These are phyloP conservation scores for Sporisorium iseilematis-ciliati DNA, from an alignment of 1,284 basidiomycete genomes.

Conservation along the genomic window DNA sequence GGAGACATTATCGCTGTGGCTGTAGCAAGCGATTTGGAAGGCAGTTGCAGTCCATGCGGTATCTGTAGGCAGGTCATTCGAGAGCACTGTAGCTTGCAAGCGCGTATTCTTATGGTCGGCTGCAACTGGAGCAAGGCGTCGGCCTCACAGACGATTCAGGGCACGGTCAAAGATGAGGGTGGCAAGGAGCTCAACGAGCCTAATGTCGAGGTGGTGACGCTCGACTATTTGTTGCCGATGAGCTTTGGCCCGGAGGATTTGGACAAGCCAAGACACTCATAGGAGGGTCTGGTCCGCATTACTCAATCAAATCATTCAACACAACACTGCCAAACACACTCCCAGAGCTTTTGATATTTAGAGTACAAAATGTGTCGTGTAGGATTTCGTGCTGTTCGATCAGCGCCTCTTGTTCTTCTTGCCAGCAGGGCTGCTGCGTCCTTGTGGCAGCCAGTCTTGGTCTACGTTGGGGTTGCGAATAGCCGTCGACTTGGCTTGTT, in stretches of 20 bases:
- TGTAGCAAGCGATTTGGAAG: constrained; percentile 54
- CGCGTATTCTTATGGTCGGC: constrained; percentile 83
- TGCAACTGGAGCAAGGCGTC: constrained; percentile 74
- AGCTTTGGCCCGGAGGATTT: constrained; percentile 89
- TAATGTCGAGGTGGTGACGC: constrained; percentile 73
- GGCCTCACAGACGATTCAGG: constrained; percentile 7
- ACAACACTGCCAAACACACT: constrained; percentile 6
- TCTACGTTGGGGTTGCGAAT: constrained; percentile 52
- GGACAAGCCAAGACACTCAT: constrained; percentile 63
- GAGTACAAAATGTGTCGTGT: not conserved
- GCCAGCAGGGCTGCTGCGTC: constrained; percentile 30
- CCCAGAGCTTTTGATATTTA: not conserved
- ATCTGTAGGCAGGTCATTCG: constrained; percentile 90
- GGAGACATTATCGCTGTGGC: constrained; percentile 61
- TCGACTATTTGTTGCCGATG: constrained; percentile 83
- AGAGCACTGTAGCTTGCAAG: constrained; percentile 80
- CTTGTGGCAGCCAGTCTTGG: constrained; percentile 52
- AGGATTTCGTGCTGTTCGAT: not conserved
- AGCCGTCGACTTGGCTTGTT: constrained; percentile 24
- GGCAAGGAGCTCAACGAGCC: constrained; percentile 68
- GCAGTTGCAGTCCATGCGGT: constrained; percentile 75
- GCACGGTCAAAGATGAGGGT: constrained; percentile 25
- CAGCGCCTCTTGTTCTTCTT: constrained; percentile 42
- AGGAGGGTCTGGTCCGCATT: not conserved
- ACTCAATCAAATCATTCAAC: not conserved